These are phyloP conservation scores for Didymella sp. DNA, from an alignment of 2,329 filamentous ascomycete genomes.

Conservation along the genomic window DNA sequence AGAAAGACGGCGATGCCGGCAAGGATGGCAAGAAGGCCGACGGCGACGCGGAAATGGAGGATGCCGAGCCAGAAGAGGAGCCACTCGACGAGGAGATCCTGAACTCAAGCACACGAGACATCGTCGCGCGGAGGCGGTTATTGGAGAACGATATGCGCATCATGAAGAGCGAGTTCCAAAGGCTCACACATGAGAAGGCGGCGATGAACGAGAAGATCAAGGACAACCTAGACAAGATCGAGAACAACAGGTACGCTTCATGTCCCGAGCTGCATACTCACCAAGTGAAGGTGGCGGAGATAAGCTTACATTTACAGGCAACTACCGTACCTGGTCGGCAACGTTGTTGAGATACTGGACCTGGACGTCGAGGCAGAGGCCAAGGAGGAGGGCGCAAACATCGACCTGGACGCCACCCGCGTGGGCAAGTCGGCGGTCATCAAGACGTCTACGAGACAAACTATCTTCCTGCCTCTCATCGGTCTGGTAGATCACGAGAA, in stretches of 20 bases:
- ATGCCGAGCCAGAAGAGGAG: conserved; percentile 72
- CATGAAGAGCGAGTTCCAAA: conserved; percentile 97
- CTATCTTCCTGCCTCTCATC: conserved; percentile 96
- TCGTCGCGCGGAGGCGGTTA: conserved; percentile 86
- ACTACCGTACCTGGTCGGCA: conserved; percentile 96
- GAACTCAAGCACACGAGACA: conserved; percentile 90
- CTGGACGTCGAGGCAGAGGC: conserved; percentile 96
- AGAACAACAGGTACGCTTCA: conserved; percentile 84
- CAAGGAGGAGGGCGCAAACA: conserved; percentile 96
- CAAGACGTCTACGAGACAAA: conserved; percentile 98
- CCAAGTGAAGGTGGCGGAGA: background rate
- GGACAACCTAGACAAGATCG: conserved; percentile 98
- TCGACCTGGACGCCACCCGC: conserved; percentile 93
- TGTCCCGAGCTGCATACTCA: background rate
- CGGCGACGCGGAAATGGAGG: conserved; percentile 90
- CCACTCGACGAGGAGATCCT: conserved; percentile 93
- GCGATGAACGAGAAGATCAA: conserved; percentile 99
- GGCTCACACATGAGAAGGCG: conserved; percentile 92
- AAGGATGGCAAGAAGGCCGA: conserved; percentile 66
- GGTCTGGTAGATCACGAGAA: conserved; percentile 95
- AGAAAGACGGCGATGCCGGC: conserved; percentile 60
- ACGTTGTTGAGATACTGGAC: conserved; percentile 96
- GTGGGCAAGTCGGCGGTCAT: conserved; percentile 99
- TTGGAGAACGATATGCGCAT: conserved; percentile 98
- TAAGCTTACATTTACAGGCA: conserved; percentile 65